phyloP scores from a whole-genome alignment of 345 rosid species.

The Eucalyptus pauciflora region DNA sequence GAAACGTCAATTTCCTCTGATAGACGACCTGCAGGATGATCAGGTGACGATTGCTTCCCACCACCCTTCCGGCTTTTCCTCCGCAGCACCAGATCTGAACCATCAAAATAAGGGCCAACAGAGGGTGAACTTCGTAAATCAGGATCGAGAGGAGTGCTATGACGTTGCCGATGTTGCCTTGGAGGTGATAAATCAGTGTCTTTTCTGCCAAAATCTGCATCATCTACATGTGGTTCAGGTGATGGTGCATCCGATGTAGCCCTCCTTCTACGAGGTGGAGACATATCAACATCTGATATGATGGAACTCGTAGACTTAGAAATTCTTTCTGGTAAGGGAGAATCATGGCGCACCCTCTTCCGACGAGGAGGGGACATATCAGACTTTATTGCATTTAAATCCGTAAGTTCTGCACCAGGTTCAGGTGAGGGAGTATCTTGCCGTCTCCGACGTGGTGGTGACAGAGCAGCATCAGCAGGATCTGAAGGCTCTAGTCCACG shows the following conservation, averaged over 20 bases:
- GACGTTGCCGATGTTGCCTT: background rate
- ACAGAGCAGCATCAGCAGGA: conserved; percentile 31
- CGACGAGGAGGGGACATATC: conserved; percentile 11
- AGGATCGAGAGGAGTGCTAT: background rate
- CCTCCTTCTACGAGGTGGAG: conserved; percentile 50
- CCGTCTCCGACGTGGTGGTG: conserved; percentile 29
- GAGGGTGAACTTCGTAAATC: background rate
- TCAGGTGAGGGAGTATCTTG: conserved; percentile 34
- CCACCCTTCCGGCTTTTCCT: conserved; percentile 17
- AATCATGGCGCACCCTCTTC: background rate
- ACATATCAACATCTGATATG: conserved; percentile 27
- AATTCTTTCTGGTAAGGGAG: background rate
- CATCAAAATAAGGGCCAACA: background rate
- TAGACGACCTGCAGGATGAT: background rate
- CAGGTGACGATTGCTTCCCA: background rate
- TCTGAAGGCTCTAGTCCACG: conserved; percentile 9
- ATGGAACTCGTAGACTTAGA: background rate
- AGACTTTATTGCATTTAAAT: conserved; percentile 4
- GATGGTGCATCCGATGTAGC: conserved; percentile 42
- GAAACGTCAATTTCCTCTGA: conserved; percentile 1
- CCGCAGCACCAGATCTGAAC: conserved; percentile 42
- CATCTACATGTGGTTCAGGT: conserved; percentile 15
- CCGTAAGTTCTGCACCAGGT: background rate
- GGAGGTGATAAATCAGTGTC: conserved; percentile 31
- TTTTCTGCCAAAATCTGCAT: conserved; percentile 5